Evolutionary conservation across 129 eudicot genomes (phyloP), one percentile per base, ranked within the genome.

Genomic region (Heracleum sosnowskyi): DNA sequence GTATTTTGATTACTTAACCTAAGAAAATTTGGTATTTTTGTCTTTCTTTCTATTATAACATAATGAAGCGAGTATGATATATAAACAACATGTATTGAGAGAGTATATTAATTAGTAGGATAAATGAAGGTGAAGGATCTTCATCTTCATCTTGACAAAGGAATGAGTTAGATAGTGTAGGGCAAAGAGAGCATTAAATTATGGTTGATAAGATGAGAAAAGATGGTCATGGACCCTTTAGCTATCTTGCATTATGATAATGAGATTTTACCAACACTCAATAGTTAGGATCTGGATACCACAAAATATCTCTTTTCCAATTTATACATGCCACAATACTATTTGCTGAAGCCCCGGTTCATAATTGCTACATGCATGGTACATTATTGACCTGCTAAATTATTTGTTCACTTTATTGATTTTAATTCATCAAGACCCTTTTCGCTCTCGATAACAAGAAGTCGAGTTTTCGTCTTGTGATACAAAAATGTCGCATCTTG

Each of bases 111-210:
- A 15, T 7, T 40, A 40, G 44, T 4, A 34, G 75, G 49, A 33
- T 41, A 9, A 82, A n/a, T 74, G 82, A 74, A 78, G 81, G 74
- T 73, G 12, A 42, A 63, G 79, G 86, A 5, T n/a, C n/a, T n/a
- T n/a, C n/a, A 40, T 44, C 16, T 11, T 44, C 16, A 83, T 79
- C 71, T 79, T 74, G 39, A 31, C 70, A 74, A 82, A 78, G 79
- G 82, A 69, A 83, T 78, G 71, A 78, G 16, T 24, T 6, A 74
- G 86, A 79, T 79, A 64, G 80, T 83, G 86, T 83, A 75, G 86
- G 86, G 49, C 77, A 66, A 46, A 60, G 68, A 33, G 69, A 36
- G 76, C 77, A 77, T 40, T 77, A 64, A 77, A 37, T 71, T 73
- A 17, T 77, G 85, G 77, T 57, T 22, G 69, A 78, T 78, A 78